Evolutionary conservation across 495 filamentous ascomycete genomes (phyloP), one percentile per base, ranked within the genome.

Genomic region (Apiosordaria backusii): DNA sequence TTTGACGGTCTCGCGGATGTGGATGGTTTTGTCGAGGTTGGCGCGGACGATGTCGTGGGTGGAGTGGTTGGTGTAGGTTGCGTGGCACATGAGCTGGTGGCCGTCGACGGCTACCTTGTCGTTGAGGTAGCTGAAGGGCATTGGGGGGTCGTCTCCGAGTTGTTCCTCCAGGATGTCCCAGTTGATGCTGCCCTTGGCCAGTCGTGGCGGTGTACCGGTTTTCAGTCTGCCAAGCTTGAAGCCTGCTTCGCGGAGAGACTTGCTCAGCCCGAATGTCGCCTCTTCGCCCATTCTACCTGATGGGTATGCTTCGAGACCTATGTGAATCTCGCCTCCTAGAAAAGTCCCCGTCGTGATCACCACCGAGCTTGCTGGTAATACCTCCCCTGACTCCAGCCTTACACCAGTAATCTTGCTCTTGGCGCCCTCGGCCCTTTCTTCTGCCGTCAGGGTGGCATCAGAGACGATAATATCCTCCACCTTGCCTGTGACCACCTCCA

Each of bases 321-420:
- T 93, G 72, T 99, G 95, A 64, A 99, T 99, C 76, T 98, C 96
- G 23, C 95, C 95, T 60, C 96, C 91, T 7, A 99, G 79, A 72
- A 99, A 99, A 0, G 95, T 99, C 0, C 95, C 95, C 0, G 95
- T 98, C 0, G 95, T 98, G 70, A 99, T 97, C 52, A 98, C 84
- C 22, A 97, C 93, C 55, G 90, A 87, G 50, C 85, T 85, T 1
- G 96, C 90, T 2, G 87, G 83, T 57, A 99, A 82, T 25, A 97
- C 81, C 78, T 96, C 90, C 27, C 96, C 96, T 24, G 90, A 90
- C 77, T 99, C 95, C 29, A 99, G 81, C 52, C 90, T 84, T 3
- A 99, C 89, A 2, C 95, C 95, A 10, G 86, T 89, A 65, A 98
- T 96, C 74, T 85, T 92, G 64, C 86, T 87, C 74, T 89, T 86